Evolutionary conservation across 176 grass and related monocot species (phyloP).

Genomic region (Oryza glumipatula): DNA sequence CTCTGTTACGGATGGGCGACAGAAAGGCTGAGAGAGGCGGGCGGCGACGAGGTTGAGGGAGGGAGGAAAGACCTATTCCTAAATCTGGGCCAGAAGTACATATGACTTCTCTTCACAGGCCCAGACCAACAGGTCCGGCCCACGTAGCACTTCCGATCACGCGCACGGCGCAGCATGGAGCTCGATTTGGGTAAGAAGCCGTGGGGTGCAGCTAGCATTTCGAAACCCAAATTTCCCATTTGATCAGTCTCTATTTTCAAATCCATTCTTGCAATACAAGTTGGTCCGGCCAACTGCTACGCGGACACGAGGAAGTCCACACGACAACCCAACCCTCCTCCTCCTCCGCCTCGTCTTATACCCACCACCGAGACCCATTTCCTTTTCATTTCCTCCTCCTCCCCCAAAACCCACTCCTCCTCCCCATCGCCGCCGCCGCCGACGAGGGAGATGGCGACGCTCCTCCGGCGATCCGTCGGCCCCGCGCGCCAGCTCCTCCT

Average conservation of each 20-base stretch:
- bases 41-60: too few relatives aligned
- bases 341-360: too few relatives aligned
- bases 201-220: not conserved
- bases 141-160: too few relatives aligned
- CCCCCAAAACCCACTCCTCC: not conserved
- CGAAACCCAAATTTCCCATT: not conserved
- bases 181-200: too few relatives aligned
- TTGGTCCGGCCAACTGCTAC: not conserved
- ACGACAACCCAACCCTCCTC: not conserved
- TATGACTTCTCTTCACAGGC: too few relatives aligned
- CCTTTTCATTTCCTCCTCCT: not conserved
- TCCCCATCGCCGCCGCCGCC: not conserved
- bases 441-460: slow-evolving; percentile 37
- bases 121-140: too few relatives aligned
- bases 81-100: too few relatives aligned
- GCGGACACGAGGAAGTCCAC: not conserved
- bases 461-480: slow-evolving; percentile 39
- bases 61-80: too few relatives aligned
- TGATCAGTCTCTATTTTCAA: not conserved
- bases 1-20: too few relatives aligned
- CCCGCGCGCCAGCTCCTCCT: slow-evolving; percentile 18
- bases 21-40: too few relatives aligned
- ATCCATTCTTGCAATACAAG: not conserved
- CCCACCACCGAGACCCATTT: too few relatives aligned
- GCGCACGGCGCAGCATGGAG: too few relatives aligned